Evolutionary conservation across 1,284 basidiomycete genomes (phyloP).

Genomic region (Baeospora myosura): DNA sequence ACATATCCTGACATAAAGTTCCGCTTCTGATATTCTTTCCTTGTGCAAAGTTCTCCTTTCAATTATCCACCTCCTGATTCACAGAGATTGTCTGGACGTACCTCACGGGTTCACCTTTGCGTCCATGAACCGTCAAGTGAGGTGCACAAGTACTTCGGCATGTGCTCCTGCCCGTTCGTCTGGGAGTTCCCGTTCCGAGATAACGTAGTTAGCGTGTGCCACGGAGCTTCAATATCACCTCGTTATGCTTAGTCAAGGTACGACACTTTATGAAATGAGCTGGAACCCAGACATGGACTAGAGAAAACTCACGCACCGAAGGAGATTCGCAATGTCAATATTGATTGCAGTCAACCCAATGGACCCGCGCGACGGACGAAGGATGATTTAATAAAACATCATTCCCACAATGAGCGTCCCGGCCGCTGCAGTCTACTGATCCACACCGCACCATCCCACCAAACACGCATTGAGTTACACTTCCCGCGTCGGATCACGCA

Average conservation of each 20-base stretch:
- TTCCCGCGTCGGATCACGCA: no score
- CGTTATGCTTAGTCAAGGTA: neutral
- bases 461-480: no score
- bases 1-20: no score
- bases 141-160: neutral
- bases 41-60: neutral
- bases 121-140: neutral
- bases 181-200: neutral
- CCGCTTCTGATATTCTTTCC: neutral
- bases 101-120: neutral
- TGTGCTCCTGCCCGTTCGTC: neutral
- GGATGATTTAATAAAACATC: no score
- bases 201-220: neutral
- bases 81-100: neutral
- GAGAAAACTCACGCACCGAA: conserved; percentile 1
- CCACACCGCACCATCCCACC: no score
- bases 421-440: no score
- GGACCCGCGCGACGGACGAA: no score
- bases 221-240: conserved; percentile 2
- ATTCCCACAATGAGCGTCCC: no score
- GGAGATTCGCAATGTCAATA: no score
- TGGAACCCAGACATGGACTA: neutral
- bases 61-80: neutral
- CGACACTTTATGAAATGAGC: neutral
- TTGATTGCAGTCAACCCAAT: no score